These are phyloP conservation scores for Claviceps fusiformis DNA, from an alignment of 2,329 filamentous ascomycete genomes.

Conservation along the genomic window DNA sequence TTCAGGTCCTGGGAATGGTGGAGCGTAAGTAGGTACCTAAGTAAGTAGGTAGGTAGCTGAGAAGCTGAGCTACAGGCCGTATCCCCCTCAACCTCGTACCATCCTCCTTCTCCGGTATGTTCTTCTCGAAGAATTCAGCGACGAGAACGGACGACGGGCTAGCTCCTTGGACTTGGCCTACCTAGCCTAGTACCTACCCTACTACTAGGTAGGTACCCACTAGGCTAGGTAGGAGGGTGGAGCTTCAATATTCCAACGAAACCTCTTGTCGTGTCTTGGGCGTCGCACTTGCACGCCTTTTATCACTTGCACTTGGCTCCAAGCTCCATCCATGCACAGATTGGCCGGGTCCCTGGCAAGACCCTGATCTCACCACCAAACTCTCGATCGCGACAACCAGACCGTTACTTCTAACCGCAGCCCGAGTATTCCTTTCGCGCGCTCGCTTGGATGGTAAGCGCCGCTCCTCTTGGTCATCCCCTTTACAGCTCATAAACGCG, in stretches of 20 bases:
- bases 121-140: background rate
- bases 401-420: background rate
- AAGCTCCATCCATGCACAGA: background rate
- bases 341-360: background rate
- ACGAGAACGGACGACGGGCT: no score
- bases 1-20: no score
- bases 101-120: background rate
- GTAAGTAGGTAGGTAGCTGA: no score
- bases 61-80: no score
- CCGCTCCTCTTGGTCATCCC: no score
- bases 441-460: background rate
- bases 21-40: no score
- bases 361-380: conserved; percentile 18
- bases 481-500: no score
- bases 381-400: conserved; percentile 16
- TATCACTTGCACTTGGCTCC: background rate
- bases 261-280: background rate
- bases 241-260: background rate
- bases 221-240: background rate
- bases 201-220: background rate
- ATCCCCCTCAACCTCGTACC: no score
- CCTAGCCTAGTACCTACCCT: background rate
- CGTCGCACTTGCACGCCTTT: background rate
- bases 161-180: no score
- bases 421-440: background rate